Conservation (phyloP, 2,329 filamentous ascomycete genomes). For the Xylariaceae sp. region DNA sequence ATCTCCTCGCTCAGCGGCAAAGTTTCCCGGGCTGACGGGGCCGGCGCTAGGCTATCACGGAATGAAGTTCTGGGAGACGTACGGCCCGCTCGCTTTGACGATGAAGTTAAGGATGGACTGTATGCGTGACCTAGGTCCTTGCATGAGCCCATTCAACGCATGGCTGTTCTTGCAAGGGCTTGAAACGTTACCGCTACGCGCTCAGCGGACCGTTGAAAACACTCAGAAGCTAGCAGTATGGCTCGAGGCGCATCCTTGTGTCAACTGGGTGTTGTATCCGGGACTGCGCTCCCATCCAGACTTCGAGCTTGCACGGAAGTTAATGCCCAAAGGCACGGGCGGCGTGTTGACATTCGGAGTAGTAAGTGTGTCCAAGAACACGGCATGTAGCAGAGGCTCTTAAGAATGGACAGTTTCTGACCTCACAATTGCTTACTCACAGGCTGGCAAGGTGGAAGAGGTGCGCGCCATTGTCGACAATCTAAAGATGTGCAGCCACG, state of each 20-base stretch:
- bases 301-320: conserved; percentile 70
- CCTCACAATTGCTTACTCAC: no score
- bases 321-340: conserved; percentile 70
- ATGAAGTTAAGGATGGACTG: conserved; percentile 74
- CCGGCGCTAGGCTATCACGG: conserved; percentile 72
- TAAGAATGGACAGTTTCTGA: no score
- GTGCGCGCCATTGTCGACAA: conserved; percentile 76
- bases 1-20: conserved; percentile 56
- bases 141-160: conserved; percentile 73
- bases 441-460: no score
- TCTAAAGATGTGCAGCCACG: conserved; percentile 75
- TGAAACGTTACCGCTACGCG: conserved; percentile 71
- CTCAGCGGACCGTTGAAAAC: conserved; percentile 70
- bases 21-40: conserved; percentile 74
- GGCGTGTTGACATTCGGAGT: conserved; percentile 75
- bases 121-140: conserved; percentile 69
- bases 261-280: conserved; percentile 75
- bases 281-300: conserved; percentile 69
- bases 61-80: conserved; percentile 73
- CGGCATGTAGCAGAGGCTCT: no score
- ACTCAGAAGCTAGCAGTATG: conserved; percentile 69
- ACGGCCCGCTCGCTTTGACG: conserved; percentile 67
- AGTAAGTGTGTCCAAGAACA: no score
- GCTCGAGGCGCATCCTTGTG: conserved; percentile 70
- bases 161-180: conserved; percentile 73